Evolutionary conservation across 768 basidiomycete genomes (phyloP).

Genomic region (Chiua virens): DNA sequence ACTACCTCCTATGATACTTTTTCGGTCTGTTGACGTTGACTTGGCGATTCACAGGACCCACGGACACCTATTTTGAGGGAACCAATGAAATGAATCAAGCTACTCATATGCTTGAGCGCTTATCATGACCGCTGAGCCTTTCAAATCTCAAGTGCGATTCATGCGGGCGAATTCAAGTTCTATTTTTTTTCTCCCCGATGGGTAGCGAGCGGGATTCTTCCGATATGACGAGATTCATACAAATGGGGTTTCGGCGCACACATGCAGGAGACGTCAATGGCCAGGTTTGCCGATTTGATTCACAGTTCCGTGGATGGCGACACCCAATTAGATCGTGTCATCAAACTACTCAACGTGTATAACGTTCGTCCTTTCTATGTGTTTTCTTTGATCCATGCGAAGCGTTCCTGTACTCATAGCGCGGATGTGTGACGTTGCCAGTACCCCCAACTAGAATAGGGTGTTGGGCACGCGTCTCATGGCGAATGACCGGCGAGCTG

Average conservation of each 20-base stretch:
- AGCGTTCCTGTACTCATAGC: conserved; percentile 22
- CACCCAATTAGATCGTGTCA: conserved; percentile 19
- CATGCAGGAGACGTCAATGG: neutral
- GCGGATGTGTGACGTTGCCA: conserved; percentile 20
- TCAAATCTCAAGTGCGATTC: conserved; percentile 27
- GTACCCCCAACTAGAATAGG: conserved; percentile 18
- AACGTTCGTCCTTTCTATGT: conserved; percentile 20
- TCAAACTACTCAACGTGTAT: conserved; percentile 23
- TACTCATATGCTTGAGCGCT: conserved; percentile 10
- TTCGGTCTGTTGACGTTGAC: conserved; percentile 27
- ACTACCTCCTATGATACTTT: conserved; percentile 19
- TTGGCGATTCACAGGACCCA: conserved; percentile 27
- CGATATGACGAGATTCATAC: conserved; percentile 20
- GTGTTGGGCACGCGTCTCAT: conserved; percentile 14
- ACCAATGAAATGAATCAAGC: neutral
- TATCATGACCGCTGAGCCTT: conserved; percentile 15
- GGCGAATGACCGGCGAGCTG: conserved; percentile 22
- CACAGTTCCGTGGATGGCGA: conserved; percentile 12
- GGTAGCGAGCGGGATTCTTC: conserved; percentile 21
- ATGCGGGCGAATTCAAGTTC: conserved; percentile 12
- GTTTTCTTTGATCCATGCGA: conserved; percentile 24
- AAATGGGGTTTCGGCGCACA: conserved; percentile 29
- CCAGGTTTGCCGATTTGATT: conserved; percentile 25
- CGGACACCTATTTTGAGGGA: conserved; percentile 21
- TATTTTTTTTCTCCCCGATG: conserved; percentile 13